Base-by-base conservation (phyloP, 768 basidiomycete species). In the Serendipita vermifera region DNA sequence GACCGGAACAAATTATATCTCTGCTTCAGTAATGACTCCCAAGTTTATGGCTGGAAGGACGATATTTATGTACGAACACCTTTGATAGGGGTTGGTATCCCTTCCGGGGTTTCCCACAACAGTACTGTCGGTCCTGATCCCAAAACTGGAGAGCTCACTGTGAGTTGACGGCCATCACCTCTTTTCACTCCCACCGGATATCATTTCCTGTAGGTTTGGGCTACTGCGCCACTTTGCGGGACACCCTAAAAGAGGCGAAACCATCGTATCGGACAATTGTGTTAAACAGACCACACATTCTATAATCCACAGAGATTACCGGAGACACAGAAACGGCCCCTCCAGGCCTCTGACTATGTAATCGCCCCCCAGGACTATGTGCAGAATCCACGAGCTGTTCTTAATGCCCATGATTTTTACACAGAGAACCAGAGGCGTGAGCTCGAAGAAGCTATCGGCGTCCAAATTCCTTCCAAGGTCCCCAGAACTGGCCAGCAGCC, bases 281-380 rank as follows among this genome's bases (percentile, higher is more conserved):
- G n/a, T n/a, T n/a, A n/a, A n/a, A n/a, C n/a, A n/a, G n/a, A n/a
- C n/a, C n/a, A n/a, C n/a, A n/a, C n/a, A n/a, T n/a, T n/a, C n/a
- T n/a, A n/a, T n/a, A n/a, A n/a, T 36, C 29, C 38, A 27, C 60
- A 92, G 90, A 94, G 94, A 57, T 81, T 99, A 68, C 94, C 94
- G 9, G 92, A 96, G 56, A 90, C 93, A 73, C 98, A 94, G 94
- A 87, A 81, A 64, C 88, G 92, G 60, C 76, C 98, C n/a, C 77
- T 99, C 63, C 97, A 90, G 3, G 90, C 93, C 65, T 93, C 90
- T n/a, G n/a, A n/a, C n/a, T n/a, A n/a, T 3, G 92, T 92, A 32
- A 96, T 99, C 69, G 98, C 94, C 2, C 85, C 88, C 56, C 94
- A 99, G 70, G 94, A 99, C 69, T 96, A 97, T 57, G 91, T 88